Percentiles rank a stretch among this genome's conserved stretches.
These are phyloP conservation scores for Nitzschia sp. DNA, from an alignment of 108 stramenopile genomes.

Conservation along the genomic window DNA sequence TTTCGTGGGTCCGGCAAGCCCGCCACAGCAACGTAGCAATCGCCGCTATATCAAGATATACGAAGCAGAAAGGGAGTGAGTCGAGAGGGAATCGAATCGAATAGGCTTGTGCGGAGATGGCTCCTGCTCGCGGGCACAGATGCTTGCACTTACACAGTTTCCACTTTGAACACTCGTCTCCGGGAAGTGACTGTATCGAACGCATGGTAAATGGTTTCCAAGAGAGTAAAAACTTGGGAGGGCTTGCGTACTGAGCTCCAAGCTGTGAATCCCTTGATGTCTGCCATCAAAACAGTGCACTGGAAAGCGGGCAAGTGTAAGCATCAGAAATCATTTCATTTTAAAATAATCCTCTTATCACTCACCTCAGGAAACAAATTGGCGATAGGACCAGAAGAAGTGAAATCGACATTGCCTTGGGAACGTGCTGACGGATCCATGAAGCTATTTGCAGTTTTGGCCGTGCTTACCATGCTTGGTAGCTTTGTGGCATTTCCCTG, in stretches of 20 bases:
- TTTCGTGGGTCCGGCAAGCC: conserved; percentile 17
- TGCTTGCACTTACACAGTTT: too few species aligned
- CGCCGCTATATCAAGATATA: too few species aligned
- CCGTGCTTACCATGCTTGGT: not conserved
- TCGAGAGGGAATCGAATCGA: too few species aligned
- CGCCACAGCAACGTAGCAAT: conserved; percentile 21
- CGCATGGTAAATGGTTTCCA: conserved; percentile 1
- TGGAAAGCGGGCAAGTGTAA: too few species aligned
- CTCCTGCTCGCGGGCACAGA: too few species aligned
- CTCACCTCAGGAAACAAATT: conserved; percentile 3
- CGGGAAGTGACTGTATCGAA: not conserved
- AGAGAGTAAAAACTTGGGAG: conserved; percentile 9
- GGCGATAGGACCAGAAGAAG: not conserved
- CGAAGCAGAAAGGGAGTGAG: not conserved
- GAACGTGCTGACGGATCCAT: not conserved
- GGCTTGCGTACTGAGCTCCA: not conserved
- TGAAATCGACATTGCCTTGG: too few species aligned
- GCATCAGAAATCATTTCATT: too few species aligned
- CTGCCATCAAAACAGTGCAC: not conserved
- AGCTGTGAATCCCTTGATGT: not conserved
- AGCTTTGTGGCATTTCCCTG: conserved; percentile 8
- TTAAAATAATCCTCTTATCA: too few species aligned
- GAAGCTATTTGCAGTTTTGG: not conserved
- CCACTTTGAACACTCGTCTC: conserved; percentile 14
- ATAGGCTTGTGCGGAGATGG: too few species aligned